Base-by-base conservation (phyloP, 306 rosid species). In the Aeschynomene evenia region DNA sequence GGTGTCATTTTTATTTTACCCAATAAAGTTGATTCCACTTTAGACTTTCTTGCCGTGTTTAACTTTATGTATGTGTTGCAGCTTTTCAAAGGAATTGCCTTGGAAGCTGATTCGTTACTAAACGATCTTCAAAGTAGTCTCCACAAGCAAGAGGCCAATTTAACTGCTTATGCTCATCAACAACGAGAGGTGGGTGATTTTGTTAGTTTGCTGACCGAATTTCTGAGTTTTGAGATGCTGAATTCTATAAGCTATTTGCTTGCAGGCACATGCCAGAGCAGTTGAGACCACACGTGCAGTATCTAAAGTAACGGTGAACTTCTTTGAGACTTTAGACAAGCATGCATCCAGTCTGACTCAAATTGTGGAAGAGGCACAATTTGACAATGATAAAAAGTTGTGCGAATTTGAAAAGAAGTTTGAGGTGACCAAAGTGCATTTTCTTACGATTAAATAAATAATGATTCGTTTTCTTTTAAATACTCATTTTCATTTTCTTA, bases 241-340 rank as follows among this genome's bases (percentile, higher is more conserved):
- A 71, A 43, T 24, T 57, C 21, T 76, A 24, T 74, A n/a, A n/a
- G 63, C 62, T 60, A 21, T 74, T n/a, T 66, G 55, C 9, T 3
- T 63, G 59, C 83, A 94, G 99, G 96, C 99, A 68, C 97, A 95
- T 83, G 87, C 84, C 63, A 89, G 97, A 85, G 97, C 93, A 55
- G 93, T 89, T 53, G 89, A 95, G 73, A 89, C 91, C 49, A 84
- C 96, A 70, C 89, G 99, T 46, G 79, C 82, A 19, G 84, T 91
- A 80, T 95, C 99, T 69, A 91, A 83, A 85, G 80, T 89, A 80
- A 91, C 99, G 1, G 86, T 88, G 72, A 81, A 78, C 85, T 95
- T 95, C 81, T 89, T 95, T 72, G 70, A 82, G 83, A 87, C 99
- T 23, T 70, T 95, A 37, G 97, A 87, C 71, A 75, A 52, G 72